Evolutionary conservation across 495 filamentous ascomycete genomes (phyloP).

Genomic region (Neurospora tetraspora): DNA sequence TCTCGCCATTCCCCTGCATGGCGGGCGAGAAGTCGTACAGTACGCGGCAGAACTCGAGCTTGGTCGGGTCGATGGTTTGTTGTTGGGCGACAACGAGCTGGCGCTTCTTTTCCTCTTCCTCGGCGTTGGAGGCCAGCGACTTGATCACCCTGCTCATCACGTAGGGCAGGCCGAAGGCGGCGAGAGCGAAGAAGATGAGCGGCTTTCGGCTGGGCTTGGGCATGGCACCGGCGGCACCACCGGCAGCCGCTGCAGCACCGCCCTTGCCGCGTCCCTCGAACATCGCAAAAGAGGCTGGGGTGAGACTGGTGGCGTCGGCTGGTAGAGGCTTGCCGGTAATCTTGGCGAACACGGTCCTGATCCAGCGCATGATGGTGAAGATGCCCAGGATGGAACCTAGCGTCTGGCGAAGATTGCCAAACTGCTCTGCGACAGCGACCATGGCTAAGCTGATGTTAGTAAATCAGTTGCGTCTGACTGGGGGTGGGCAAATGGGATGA

Average conservation of each 20-base stretch:
- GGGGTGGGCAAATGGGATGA: not conserved
- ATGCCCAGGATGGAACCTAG: slow-evolving; percentile 91
- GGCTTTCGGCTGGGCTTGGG: slow-evolving; percentile 83
- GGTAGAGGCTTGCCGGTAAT: slow-evolving; percentile 89
- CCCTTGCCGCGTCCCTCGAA: slow-evolving; percentile 57
- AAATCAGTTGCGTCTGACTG: not conserved
- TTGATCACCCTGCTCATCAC: slow-evolving; percentile 91
- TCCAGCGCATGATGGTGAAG: slow-evolving; percentile 91
- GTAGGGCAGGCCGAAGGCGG: slow-evolving; percentile 90
- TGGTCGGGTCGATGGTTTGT: slow-evolving; percentile 64
- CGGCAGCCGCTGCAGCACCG: slow-evolving; percentile 17
- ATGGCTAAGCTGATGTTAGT: slow-evolving; percentile 56
- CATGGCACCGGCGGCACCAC: slow-evolving; percentile 38
- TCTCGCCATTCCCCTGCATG: slow-evolving; percentile 41
- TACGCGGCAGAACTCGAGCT: slow-evolving; percentile 90
- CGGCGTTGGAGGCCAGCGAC: slow-evolving; percentile 68
- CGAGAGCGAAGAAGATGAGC: slow-evolving; percentile 88
- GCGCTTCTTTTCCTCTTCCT: slow-evolving; percentile 62
- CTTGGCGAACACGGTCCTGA: slow-evolving; percentile 81
- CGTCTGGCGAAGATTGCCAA: slow-evolving; percentile 86
- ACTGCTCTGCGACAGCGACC: slow-evolving; percentile 96
- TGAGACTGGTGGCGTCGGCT: slow-evolving; percentile 75
- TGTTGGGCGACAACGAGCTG: slow-evolving; percentile 36
- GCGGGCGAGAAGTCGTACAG: slow-evolving; percentile 88
- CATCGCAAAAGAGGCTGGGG: slow-evolving; percentile 76